Evolutionary conservation across 2,329 filamentous ascomycete species (phyloP).

Genomic region (Fusarium sp.): DNA sequence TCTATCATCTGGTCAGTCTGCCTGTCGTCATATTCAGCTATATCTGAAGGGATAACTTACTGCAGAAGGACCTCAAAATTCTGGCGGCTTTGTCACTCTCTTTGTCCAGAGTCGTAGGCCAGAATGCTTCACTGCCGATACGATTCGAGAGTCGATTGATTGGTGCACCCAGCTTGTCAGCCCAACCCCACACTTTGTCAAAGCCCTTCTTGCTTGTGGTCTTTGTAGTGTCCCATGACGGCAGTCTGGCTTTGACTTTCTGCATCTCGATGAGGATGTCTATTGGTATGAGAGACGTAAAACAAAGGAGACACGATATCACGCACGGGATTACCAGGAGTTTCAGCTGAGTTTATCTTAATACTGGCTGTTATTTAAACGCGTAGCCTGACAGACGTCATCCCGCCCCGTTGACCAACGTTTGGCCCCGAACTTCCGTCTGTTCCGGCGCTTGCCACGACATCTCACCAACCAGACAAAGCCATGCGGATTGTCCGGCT

Average conservation of each 20-base stretch:
- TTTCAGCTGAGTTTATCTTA: background rate
- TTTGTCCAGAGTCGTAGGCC: slow-evolving; percentile 85
- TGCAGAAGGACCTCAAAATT: slow-evolving; percentile 87
- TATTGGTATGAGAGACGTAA: fast-evolving
- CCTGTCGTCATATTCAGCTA: fast-evolving
- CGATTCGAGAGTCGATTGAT: slow-evolving; percentile 84
- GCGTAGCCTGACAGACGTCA: slow-evolving; percentile 16
- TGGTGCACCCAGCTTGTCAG: slow-evolving; percentile 68
- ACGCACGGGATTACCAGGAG: background rate
- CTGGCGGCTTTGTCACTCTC: slow-evolving; percentile 90
- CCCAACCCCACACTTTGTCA: slow-evolving; percentile 73
- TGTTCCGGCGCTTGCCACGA: slow-evolving; percentile 7
- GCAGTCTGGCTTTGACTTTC: slow-evolving; percentile 47
- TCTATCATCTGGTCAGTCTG: slow-evolving; percentile 45
- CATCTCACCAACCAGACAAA: background rate
- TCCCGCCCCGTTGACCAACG: background rate
- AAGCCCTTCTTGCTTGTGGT: slow-evolving; percentile 71
- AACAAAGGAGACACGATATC: background rate
- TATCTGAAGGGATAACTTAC: slow-evolving; percentile 55
- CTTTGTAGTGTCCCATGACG: slow-evolving; percentile 65
- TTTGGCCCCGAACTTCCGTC: background rate
- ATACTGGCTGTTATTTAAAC: background rate
- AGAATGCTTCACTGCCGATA: slow-evolving; percentile 83
- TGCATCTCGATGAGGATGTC: slow-evolving; percentile 42
- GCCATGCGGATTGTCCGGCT: slow-evolving; percentile 3